Conservation (phyloP, 768 basidiomycete species). For the Lactifluus rugatus region DNA sequence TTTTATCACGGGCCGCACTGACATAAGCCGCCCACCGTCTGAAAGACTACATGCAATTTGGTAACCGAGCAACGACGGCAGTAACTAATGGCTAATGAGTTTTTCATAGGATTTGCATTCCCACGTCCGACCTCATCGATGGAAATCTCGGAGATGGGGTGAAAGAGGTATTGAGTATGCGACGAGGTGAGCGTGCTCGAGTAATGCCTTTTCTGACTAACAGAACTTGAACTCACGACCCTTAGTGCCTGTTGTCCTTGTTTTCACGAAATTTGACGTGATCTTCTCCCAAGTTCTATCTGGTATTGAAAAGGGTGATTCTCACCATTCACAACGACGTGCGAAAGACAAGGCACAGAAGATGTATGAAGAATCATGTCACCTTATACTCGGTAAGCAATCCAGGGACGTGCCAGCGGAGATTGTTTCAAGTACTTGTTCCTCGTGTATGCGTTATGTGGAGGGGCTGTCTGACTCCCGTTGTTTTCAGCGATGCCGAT, state of each 20-base stretch:
- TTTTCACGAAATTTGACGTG: slow-evolving; percentile 2
- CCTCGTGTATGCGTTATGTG: background rate
- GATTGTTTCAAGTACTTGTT: background rate
- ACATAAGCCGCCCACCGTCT: background rate
- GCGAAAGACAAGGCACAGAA: background rate
- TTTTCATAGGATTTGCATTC: slow-evolving; percentile 1
- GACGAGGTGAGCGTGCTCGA: background rate
- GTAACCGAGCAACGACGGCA: background rate
- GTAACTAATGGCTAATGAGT: background rate
- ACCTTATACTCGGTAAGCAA: background rate
- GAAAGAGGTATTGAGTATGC: background rate
- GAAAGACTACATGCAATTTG: slow-evolving; percentile 6
- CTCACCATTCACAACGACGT: too few relatives aligned
- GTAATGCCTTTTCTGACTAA: background rate
- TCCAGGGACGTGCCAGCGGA: background rate
- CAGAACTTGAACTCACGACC: background rate
- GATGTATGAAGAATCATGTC: background rate
- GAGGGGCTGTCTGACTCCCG: background rate
- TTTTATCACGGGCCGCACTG: background rate
- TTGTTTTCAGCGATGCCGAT: background rate
- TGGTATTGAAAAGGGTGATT: background rate
- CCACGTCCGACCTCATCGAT: background rate
- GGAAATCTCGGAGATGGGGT: background rate
- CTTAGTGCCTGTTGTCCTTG: slow-evolving; percentile 1
- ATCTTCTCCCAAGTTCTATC: background rate